A percentile compares a stretch with the other conserved stretches of the same genome.
phyloP scores from a whole-genome alignment of 495 filamentous ascomycete genomes.

The Tuber calosporum region DNA sequence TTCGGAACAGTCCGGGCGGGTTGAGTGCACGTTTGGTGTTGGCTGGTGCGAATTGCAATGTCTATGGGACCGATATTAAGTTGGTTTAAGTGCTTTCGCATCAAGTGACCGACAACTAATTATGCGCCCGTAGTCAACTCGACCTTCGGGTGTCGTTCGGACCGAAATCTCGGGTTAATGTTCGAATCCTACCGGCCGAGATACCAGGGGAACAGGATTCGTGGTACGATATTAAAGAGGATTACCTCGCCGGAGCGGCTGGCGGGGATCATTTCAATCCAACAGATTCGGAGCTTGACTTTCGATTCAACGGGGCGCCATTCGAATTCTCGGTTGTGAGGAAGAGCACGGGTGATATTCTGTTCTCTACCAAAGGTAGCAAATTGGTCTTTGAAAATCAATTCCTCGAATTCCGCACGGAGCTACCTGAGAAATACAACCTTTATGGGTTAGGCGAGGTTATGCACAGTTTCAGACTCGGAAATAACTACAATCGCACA shows the following conservation, averaged over 20 bases:
- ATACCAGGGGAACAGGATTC: neutral
- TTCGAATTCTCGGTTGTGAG: neutral
- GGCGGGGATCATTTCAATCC: neutral
- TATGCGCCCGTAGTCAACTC: neutral
- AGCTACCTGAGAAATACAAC: conserved; percentile 58
- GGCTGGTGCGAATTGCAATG: neutral
- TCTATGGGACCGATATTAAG: neutral
- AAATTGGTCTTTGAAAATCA: conserved; percentile 67
- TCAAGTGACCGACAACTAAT: neutral
- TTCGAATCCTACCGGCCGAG: neutral
- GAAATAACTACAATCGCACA: conserved; percentile 51
- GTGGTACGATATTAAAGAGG: conserved; percentile 1
- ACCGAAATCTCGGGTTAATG: neutral
- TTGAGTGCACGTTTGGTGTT: neutral
- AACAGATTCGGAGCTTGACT: neutral
- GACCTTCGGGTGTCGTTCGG: neutral
- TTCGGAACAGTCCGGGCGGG: neutral
- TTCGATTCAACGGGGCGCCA: neutral
- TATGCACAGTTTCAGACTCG: conserved; percentile 61
- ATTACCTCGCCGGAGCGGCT: neutral
- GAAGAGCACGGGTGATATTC: neutral
- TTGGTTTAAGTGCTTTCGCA: neutral
- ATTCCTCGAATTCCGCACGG: conserved; percentile 64
- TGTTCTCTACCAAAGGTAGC: neutral
- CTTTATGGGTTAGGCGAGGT: conserved; percentile 78